Evolutionary conservation across 306 rosid genomes (phyloP).

Genomic region (Cucurbita argyrosperma): DNA sequence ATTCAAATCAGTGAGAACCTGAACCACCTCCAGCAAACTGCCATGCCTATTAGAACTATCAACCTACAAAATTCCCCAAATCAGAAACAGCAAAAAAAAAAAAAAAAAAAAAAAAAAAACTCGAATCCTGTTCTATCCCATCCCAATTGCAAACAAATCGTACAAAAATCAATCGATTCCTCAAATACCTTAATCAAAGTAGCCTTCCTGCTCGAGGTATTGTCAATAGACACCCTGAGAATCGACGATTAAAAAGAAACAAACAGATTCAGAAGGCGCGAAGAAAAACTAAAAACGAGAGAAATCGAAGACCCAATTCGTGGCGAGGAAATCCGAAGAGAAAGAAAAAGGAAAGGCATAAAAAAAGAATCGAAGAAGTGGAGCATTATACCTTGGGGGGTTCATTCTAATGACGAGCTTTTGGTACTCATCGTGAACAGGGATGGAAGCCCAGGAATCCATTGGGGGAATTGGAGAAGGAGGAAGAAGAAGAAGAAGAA

Average conservation of each 20-base stretch:
- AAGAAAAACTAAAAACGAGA: not conserved
- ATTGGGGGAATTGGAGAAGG: not conserved
- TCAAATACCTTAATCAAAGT: conserved; percentile 63
- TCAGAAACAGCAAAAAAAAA: not conserved
- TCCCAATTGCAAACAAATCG: not conserved
- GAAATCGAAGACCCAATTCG: not conserved
- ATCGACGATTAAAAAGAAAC: not conserved
- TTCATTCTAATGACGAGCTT: conserved; percentile 77
- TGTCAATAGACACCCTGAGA: conserved; percentile 78
- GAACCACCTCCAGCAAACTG: conserved; percentile 77
- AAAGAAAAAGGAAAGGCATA: not conserved
- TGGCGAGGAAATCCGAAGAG: not conserved
- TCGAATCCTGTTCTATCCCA: not conserved
- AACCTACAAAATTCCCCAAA: conserved; percentile 28
- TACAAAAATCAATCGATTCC: not conserved
- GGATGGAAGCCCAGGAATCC: conserved; percentile 22
- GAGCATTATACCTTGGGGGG: conserved; percentile 53
- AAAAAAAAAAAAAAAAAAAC: not conserved
- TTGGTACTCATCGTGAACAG: conserved; percentile 53
- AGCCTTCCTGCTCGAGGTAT: conserved; percentile 38
- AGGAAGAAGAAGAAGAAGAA: not conserved
- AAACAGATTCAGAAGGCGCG: not conserved
- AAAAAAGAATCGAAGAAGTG: not conserved
- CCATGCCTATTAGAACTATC: conserved; percentile 88
- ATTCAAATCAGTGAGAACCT: conserved; percentile 76